Base-by-base conservation (phyloP, 352 stramenopile genomes). In the Blastocystis sp. region DNA sequence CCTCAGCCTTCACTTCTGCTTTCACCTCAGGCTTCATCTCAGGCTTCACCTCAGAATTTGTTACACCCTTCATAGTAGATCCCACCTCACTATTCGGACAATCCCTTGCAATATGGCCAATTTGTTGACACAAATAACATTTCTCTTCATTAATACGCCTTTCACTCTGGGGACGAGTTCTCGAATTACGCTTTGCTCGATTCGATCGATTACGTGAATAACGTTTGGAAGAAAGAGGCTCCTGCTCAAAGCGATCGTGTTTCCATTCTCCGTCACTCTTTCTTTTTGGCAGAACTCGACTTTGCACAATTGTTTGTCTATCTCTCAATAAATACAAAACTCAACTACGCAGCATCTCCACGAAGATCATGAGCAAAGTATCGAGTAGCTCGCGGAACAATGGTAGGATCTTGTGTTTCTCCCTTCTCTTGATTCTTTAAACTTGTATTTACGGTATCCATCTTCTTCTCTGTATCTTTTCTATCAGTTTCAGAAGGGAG, bases 301-400 rank as follows among this genome's bases (percentile, higher is more conserved):
- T 64, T 64, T 27, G 57, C n/a, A 35, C 30, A 35, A 35, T 27
- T 15, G n/a, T 27, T 35, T 64, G 57, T 15, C n/a, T 35, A 35
- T 35, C 5, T 27, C n/a, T 27, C 30, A 35, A 64, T 11, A 4
- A 64, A 64, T 64, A 15, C 11, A 35, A 35, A 64, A 35, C 13
- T n/a, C 7, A 27, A 64, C 57, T 70, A 70, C 60, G 3, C 17
- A 70, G 60, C 24, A n/a, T 70, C 17, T 35, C 60, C 60, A 70
- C 60, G 60, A 35, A 70, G 27, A 33, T 70, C 60, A 24, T 70
- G 60, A 15, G 24, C n/a, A 40, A 70, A 70, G 24, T 70, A 70
- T 30, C 60, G 15, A 40, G 60, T 40, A 24, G 3, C 24, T 35
- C 60, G 60, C 33, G 60, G 60, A 70, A 70, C 60, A n/a, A 70